Evolutionary conservation across 495 filamentous ascomycete species (phyloP).

Genomic region (Talaromyces nanjingensis): DNA sequence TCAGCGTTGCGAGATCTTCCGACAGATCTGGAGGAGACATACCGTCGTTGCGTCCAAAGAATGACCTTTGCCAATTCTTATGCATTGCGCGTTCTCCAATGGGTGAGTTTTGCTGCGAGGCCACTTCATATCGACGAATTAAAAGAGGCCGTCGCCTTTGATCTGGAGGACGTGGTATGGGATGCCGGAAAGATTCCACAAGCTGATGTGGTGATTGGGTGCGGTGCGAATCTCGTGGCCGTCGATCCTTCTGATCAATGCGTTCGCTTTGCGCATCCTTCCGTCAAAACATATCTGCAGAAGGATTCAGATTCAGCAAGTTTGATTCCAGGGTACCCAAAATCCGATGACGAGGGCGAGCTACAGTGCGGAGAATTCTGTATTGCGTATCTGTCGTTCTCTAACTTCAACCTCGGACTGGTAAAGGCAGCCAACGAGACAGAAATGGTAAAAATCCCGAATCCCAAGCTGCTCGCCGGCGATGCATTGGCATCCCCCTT

Average conservation of each 20-base stretch:
- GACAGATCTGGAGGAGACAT: neutral
- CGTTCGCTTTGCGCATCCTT: neutral
- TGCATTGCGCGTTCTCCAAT: slow-evolving; percentile 7
- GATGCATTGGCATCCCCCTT: neutral
- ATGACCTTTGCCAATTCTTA: neutral
- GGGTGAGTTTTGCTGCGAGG: slow-evolving; percentile 22
- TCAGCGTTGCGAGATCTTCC: neutral
- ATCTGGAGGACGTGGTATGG: slow-evolving; percentile 11
- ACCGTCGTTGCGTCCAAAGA: neutral
- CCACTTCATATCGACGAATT: slow-evolving; percentile 29
- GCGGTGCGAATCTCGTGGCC: neutral
- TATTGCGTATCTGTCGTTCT: slow-evolving; percentile 19
- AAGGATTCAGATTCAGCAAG: neutral
- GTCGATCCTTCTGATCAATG: neutral
- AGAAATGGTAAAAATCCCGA: neutral
- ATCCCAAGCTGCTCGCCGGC: neutral
- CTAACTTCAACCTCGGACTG: slow-evolving; percentile 18
- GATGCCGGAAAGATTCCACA: neutral
- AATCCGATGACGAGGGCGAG: slow-evolving; percentile 4
- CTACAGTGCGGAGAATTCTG: slow-evolving; percentile 19
- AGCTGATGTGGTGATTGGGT: neutral
- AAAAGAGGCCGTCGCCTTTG: slow-evolving; percentile 26
- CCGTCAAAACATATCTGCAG: neutral
- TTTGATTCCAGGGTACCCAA: neutral
- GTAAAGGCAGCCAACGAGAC: slow-evolving; percentile 2